These are phyloP conservation scores for Lentinula aciculospora DNA, from an alignment of 768 basidiomycete genomes.

Conservation along the genomic window DNA sequence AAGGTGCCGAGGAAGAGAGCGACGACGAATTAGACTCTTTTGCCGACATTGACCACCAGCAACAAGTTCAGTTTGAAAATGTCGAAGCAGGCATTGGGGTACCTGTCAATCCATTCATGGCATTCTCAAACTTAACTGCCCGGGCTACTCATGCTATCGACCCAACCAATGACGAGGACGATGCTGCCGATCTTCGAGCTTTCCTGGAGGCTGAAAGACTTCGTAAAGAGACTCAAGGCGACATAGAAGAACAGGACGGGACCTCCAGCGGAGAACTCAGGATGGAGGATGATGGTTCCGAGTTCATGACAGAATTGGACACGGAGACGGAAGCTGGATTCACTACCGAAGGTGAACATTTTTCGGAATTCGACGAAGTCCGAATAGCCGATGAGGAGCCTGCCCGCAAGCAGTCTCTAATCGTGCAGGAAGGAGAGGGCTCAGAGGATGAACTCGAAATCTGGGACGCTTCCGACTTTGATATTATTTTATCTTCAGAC, in stretches of 20 bases:
- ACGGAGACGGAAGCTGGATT: constrained; percentile 1
- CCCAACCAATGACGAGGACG: constrained; percentile 30
- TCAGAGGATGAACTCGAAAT: constrained; percentile 28
- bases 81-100: constrained; percentile 21
- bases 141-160: constrained; percentile 6
- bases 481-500: constrained; percentile 22
- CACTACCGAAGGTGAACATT: neutral
- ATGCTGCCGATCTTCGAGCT: constrained; percentile 58
- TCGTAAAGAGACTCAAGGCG: constrained; percentile 43
- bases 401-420: neutral
- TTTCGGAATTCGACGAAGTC: neutral
- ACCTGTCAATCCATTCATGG: neutral
- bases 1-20: constrained; percentile 47
- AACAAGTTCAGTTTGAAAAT: constrained; percentile 21
- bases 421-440: constrained; percentile 11
- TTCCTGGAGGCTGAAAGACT: constrained; percentile 61
- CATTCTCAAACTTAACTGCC: neutral
- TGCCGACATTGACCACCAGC: constrained; percentile 20
- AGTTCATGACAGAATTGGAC: neutral
- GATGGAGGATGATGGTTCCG: constrained; percentile 8
- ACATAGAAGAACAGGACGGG: constrained; percentile 36
- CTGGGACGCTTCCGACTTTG: constrained; percentile 38
- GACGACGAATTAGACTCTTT: constrained; percentile 57
- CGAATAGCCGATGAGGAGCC: neutral
- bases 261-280: constrained; percentile 9